phyloP scores from a whole-genome alignment of 2,329 filamentous ascomycete species.

The Neofusicoccum sp. region DNA sequence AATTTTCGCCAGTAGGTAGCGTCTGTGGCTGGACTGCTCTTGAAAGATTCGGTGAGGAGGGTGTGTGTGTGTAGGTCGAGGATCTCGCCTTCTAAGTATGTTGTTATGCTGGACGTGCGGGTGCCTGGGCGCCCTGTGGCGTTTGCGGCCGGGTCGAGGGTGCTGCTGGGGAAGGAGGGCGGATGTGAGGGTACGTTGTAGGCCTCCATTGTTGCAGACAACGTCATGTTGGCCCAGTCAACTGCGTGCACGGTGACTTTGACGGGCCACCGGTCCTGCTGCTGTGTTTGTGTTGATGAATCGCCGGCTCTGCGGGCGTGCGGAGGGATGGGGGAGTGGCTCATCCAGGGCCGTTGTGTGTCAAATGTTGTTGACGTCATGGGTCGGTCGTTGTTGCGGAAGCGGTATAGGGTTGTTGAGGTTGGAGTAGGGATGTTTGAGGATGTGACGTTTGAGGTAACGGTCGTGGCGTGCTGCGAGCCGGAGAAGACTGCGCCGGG shows the following conservation, averaged over 20 bases:
- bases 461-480: slow-evolving; percentile 56
- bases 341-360: slow-evolving; percentile 39
- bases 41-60: slow-evolving; percentile 53
- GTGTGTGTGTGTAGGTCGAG: slow-evolving; percentile 57
- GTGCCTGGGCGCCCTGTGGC: slow-evolving; percentile 22
- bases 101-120: slow-evolving; percentile 54
- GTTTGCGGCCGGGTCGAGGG: slow-evolving; percentile 6
- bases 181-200: slow-evolving; percentile 61
- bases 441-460: slow-evolving; percentile 27
- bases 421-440: slow-evolving; percentile 19
- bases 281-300: slow-evolving; percentile 23
- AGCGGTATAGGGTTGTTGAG: slow-evolving; percentile 28
- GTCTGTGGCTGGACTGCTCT: slow-evolving; percentile 45
- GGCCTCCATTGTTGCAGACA: slow-evolving; percentile 68
- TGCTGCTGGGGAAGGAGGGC: slow-evolving; percentile 26
- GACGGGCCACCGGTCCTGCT: slow-evolving; percentile 64
- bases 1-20: slow-evolving; percentile 51
- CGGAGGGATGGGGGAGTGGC: slow-evolving; percentile 30
- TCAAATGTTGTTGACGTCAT: slow-evolving; percentile 28
- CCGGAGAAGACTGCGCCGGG: slow-evolving; percentile 61
- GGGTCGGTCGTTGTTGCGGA: slow-evolving; percentile 25
- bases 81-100: slow-evolving; percentile 67
- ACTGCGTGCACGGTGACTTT: slow-evolving; percentile 64
- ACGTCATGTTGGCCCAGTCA: slow-evolving; percentile 59
- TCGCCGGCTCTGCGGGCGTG: slow-evolving; percentile 24